Percentiles rank a stretch among this genome's conserved stretches.
These are phyloP conservation scores for Meredithiella fracta DNA, from an alignment of 2,329 filamentous ascomycete genomes.

Conservation along the genomic window DNA sequence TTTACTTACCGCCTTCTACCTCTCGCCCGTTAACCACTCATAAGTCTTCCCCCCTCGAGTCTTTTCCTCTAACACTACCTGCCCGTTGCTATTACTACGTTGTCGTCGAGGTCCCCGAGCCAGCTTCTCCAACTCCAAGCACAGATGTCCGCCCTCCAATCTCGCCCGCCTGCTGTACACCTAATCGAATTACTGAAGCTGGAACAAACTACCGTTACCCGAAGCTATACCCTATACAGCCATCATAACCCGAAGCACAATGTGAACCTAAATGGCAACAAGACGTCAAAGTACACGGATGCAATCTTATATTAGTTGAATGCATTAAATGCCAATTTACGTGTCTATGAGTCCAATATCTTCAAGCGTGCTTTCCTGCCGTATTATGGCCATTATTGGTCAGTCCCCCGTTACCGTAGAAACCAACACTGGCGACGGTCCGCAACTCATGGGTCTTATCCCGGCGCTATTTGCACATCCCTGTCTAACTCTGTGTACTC, in stretches of 20 bases:
- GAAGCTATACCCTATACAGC: neutral
- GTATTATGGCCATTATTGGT: slow-evolving; percentile 9
- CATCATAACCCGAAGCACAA: no score
- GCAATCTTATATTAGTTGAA: neutral
- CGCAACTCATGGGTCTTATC: slow-evolving; percentile 7
- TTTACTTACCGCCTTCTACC: neutral
- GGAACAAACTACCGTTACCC: neutral
- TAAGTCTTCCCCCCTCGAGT: neutral
- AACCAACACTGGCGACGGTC: slow-evolving; percentile 13
- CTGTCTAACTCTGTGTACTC: neutral
- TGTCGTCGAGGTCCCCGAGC: slow-evolving; percentile 3
- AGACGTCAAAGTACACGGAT: neutral
- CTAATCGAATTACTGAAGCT: neutral
- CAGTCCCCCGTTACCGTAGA: slow-evolving; percentile 12
- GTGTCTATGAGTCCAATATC: neutral
- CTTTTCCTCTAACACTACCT: no score
- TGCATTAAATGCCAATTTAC: slow-evolving; percentile 3
- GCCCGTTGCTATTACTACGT: slow-evolving; percentile 5
- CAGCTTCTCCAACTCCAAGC: neutral
- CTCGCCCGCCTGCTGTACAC: neutral
- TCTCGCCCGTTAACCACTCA: neutral
- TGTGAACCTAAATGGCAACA: neutral
- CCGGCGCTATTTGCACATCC: slow-evolving; percentile 8
- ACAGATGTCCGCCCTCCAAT: neutral
- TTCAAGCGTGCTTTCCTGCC: neutral